These are phyloP conservation scores for Butyriboletus loyo DNA, from an alignment of 768 basidiomycete genomes.

Conservation along the genomic window DNA sequence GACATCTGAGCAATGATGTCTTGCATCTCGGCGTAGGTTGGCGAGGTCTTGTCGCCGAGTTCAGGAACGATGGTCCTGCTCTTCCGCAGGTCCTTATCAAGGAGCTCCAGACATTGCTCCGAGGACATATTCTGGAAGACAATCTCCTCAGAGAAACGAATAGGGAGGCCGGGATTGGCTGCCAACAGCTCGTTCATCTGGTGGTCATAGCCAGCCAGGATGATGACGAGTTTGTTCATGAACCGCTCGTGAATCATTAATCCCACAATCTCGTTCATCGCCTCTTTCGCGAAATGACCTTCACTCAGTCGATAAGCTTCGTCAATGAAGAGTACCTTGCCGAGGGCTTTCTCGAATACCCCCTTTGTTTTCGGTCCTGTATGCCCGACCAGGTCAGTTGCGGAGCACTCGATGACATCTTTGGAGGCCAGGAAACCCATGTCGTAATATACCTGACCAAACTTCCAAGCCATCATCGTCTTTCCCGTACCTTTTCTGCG, in stretches of 20 bases:
- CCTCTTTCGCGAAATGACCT: slow-evolving; percentile 68
- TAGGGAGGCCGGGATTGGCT: slow-evolving; percentile 63
- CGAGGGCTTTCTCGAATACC: slow-evolving; percentile 62
- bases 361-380: slow-evolving; percentile 66
- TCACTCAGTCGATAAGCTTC: slow-evolving; percentile 66
- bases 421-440: slow-evolving; percentile 54
- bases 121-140: slow-evolving; percentile 53
- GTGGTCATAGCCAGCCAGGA: slow-evolving; percentile 68
- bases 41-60: slow-evolving; percentile 21
- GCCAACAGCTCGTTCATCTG: slow-evolving; percentile 62
- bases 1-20: slow-evolving; percentile 42
- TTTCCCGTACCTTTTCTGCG: slow-evolving; percentile 55
- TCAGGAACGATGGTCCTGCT: slow-evolving; percentile 37
- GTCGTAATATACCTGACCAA: slow-evolving; percentile 62
- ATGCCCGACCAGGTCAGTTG: slow-evolving; percentile 68
- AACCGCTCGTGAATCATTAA: slow-evolving; percentile 58
- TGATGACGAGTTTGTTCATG: slow-evolving; percentile 60
- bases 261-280: slow-evolving; percentile 71
- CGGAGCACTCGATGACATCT: slow-evolving; percentile 66
- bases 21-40: slow-evolving; percentile 31
- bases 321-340: slow-evolving; percentile 69
- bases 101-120: slow-evolving; percentile 49
- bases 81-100: slow-evolving; percentile 47
- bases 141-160: slow-evolving; percentile 67
- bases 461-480: slow-evolving; percentile 60